Base-by-base conservation (phyloP, 169 alveolate genomes). In the Cryptosporidium ubiquitum region DNA sequence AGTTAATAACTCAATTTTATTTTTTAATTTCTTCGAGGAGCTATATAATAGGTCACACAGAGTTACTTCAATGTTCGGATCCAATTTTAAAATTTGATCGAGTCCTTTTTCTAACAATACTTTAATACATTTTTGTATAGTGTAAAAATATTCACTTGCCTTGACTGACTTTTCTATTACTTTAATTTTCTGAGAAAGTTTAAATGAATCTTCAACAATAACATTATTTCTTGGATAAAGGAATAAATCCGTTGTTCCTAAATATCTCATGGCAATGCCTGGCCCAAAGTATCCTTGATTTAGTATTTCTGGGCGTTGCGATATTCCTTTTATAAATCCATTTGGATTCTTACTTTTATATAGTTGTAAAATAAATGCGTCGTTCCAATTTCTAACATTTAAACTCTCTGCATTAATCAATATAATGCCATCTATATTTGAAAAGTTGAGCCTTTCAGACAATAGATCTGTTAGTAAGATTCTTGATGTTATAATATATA, bases 261-360 rank as follows among this genome's bases (percentile, higher is more conserved):
- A 37, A 79, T 79, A 49, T 31, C 58, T 70, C 91, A 85, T 85
- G 7, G 85, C 84, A 44, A 60, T 55, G 44, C 85, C 91, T 1
- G 85, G 86, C 18, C 85, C 91, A 60, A 74, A 64, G 33, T 70
- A 85, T n/a, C 91, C 91, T 12, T 44, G 51, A 42, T 37, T 55
- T 12, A 85, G 79, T 1, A 20, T 16, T 47, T 85, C 91, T n/a
- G 93, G 92, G 31, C 91, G 60, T 66, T 91, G 92, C 44, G 92
- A 71, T 40, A 91, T 33, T 57, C 92, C 93, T 75, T 85, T 91
- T 60, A 91, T 70, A 55, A 86, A 84, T n/a, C 92, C 93, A 51
- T 51, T 57, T 20, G 91, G 84, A 70, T 91, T 85, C 47, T 86
- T 74, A 61, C 68, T 84, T 70, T 91, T 69, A 51, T 44, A 84